Percentiles rank a stretch among this genome's conserved stretches.
Evolutionary conservation across 2,329 filamentous ascomycete species (phyloP).

Genomic region (Aspergillus clavatus): DNA sequence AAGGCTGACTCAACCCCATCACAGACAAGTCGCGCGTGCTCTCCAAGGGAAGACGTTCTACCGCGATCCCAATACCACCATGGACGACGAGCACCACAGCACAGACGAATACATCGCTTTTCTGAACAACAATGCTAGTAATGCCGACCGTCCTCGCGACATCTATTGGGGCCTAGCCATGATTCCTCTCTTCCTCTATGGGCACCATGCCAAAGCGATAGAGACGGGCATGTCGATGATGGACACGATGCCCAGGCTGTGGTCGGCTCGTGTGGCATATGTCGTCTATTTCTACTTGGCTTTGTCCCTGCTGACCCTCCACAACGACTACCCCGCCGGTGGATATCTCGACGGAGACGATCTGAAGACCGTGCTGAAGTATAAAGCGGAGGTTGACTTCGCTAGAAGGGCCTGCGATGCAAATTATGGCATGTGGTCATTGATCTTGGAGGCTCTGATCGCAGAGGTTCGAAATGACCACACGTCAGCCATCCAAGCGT

Average conservation of each 20-base stretch:
- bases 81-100: slow-evolving; percentile 53
- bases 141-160: slow-evolving; percentile 50
- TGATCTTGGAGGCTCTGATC: slow-evolving; percentile 53
- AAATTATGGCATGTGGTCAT: slow-evolving; percentile 57
- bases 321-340: slow-evolving; percentile 39
- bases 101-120: slow-evolving; percentile 46
- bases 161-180: slow-evolving; percentile 52
- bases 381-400: slow-evolving; percentile 50
- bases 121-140: slow-evolving; percentile 42
- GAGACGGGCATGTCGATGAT: slow-evolving; percentile 40
- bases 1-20: slow-evolving; percentile 5
- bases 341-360: slow-evolving; percentile 42
- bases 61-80: slow-evolving; percentile 43
- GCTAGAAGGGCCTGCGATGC: slow-evolving; percentile 51
- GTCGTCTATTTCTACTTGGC: slow-evolving; percentile 45
- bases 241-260: slow-evolving; percentile 41
- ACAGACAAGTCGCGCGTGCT: slow-evolving; percentile 52
- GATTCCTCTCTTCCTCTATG: slow-evolving; percentile 44
- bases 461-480: slow-evolving; percentile 47
- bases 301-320: slow-evolving; percentile 40
- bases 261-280: slow-evolving; percentile 42
- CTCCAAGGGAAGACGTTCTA: slow-evolving; percentile 58
- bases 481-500: slow-evolving; percentile 41
- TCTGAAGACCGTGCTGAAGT: slow-evolving; percentile 45
- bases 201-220: slow-evolving; percentile 43